Base-by-base conservation (phyloP, 768 basidiomycete genomes). In the Zangia roseola region DNA sequence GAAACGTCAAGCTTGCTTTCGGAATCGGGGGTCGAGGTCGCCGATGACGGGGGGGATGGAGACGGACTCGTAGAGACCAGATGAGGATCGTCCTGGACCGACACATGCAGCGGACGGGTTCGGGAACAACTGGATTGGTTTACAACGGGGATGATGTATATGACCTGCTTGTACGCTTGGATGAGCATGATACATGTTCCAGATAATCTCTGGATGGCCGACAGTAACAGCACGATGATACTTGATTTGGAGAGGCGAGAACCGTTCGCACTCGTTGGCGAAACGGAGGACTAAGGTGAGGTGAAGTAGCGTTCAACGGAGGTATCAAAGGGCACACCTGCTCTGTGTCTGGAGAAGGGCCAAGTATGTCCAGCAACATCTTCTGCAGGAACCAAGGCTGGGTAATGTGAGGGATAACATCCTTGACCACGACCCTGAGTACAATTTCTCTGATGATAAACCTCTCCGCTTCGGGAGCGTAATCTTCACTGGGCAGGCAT, bases 341-440 rank as follows among this genome's bases (percentile, higher is more conserved):
- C 38, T 60, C 54, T 19, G 16, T 49, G 21, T 66, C 69, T 2
- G 69, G 64, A 31, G 64, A 61, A 21, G 75, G 71, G 7, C 82
- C 86, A 10, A 95, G 69, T 4, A 86, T 65, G 58, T 84, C 82
- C 30, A 94, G 72, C 10, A 88, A 72, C 4, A 78, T 60, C 59
- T 75, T 82, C 49, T 92, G 83, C 39, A 95, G 79, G 65, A 97
- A 97, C 93, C 94, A 97, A 0, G 90, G 88, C 63, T 97, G 87
- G 6, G 82, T 79, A 43, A 95, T 64, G 56, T 80, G 83, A 25
- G 84, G 84, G 21, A 87, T 60, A 21, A 87, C 68, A 53, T 84
- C 82, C 40, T 78, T 77, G 53, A 93, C 71, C 6, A 97, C 70
- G 20, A 90, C 75, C 57, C 88, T 87, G 60, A 91, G 79, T 25